These are phyloP conservation scores for Albifimbria verrucaria DNA, from an alignment of 2,329 filamentous ascomycete species.

Conservation along the genomic window DNA sequence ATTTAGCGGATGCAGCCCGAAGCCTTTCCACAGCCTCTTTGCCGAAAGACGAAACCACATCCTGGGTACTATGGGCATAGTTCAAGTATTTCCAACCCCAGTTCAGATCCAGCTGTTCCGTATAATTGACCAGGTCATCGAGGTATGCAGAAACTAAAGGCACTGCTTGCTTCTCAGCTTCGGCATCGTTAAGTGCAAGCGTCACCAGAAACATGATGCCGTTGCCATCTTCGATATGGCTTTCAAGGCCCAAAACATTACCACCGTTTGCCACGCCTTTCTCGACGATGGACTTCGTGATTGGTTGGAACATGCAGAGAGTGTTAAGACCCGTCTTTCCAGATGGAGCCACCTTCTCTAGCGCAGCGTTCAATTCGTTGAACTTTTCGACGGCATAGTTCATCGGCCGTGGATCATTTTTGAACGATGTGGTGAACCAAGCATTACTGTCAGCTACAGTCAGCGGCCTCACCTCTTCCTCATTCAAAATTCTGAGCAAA, in stretches of 20 bases:
- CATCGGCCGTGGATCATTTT: conserved; percentile 32
- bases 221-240: conserved; percentile 20
- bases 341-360: conserved; percentile 21
- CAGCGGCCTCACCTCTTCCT: neutral
- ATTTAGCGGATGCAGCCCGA: conserved; percentile 27
- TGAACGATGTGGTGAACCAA: conserved; percentile 33
- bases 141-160: conserved; percentile 31
- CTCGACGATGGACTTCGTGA: conserved; percentile 25
- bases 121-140: conserved; percentile 24
- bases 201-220: conserved; percentile 29
- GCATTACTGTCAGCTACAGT: conserved; percentile 18
- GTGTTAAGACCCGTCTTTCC: conserved; percentile 22
- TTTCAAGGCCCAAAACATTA: conserved; percentile 30
- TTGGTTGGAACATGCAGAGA: conserved; percentile 29
- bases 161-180: conserved; percentile 29
- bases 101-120: conserved; percentile 17
- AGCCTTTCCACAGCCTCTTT: conserved; percentile 30
- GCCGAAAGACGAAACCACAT: conserved; percentile 34
- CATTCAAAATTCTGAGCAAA: neutral
- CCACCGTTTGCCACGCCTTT: conserved; percentile 27
- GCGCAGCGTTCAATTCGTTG: conserved; percentile 21
- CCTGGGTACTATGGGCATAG: conserved; percentile 38
- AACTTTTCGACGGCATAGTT: conserved; percentile 28
- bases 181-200: conserved; percentile 26
- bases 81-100: conserved; percentile 38